Base-by-base conservation (phyloP, 2,329 filamentous ascomycete species). In the Ascocoryne sarcoides region DNA sequence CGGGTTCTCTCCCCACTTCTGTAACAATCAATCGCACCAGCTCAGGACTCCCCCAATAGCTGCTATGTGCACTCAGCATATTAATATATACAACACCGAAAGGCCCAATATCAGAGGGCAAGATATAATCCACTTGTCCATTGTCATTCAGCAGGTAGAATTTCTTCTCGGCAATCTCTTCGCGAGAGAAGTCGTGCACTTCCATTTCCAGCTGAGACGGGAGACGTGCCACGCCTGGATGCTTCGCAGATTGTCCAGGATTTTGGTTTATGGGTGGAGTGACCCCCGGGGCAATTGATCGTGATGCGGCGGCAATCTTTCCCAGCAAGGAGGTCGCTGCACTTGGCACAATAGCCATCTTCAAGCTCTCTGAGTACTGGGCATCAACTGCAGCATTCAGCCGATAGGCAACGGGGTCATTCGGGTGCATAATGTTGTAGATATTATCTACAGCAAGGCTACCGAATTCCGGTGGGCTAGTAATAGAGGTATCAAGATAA, bases 51-150 rank as follows among this genome's bases (percentile, higher is more conserved):
- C 78, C 73, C 92, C 92, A 98, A 62, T 98, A 98, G 59, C 84
- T 90, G 41, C 85, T 88, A 62, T 98, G 92, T 7, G 92, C 92
- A 42, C 87, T 85, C 40, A 98, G 66, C 92, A 98, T 98, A 51
- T 94, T 95, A 26, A 96, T 64, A 59, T 98, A 98, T 63, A 96
- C 89, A 17, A 95, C 88, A 62, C 95, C 92, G 26, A 98, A 67
- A 3, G 89, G 82, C 0, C 92, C 92, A 2, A 85, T 83, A 0
- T 87, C 84, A 5, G 86, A 88, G 36, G 79, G 79, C 36, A 98
- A 66, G 54, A 82, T 93, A 62, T 79, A 98, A 60, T 98, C 92
- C 30, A 98, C 81, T 63, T 98, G 92, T 0, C 89, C 90, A 50
- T 96, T 96, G 54, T 98, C 92, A 52, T 98, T 98, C 3, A 98